Percentiles rank a stretch among this genome's conserved stretches.
phyloP scores from a whole-genome alignment of 1,139 yeast species.

The Yamadazyma sp. region DNA sequence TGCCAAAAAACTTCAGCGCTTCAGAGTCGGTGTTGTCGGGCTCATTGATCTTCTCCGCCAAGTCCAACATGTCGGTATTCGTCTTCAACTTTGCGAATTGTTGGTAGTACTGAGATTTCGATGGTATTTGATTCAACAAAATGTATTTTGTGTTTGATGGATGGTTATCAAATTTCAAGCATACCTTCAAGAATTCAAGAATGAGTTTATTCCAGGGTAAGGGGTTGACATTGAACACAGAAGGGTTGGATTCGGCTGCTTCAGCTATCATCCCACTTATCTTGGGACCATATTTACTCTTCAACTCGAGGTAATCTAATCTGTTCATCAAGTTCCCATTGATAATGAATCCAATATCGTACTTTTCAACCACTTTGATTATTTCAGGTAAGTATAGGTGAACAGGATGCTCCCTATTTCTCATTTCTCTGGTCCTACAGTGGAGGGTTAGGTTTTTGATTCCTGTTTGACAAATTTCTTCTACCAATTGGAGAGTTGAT shows the following conservation, averaged over 20 bases:
- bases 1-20: constrained; percentile 21
- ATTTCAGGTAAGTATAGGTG: constrained; percentile 65
- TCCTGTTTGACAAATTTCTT: constrained; percentile 73
- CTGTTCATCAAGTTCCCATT: constrained; percentile 74
- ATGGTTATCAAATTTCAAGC: constrained; percentile 58
- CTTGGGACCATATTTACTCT: constrained; percentile 46
- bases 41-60: constrained; percentile 28
- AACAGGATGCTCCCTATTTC: constrained; percentile 81
- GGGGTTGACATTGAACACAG: constrained; percentile 59
- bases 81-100: constrained; percentile 57
- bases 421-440: constrained; percentile 86
- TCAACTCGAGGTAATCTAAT: constrained; percentile 55
- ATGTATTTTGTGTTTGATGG: constrained; percentile 78
- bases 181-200: constrained; percentile 55
- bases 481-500: constrained; percentile 63
- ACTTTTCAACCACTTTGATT: constrained; percentile 58
- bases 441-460: constrained; percentile 83
- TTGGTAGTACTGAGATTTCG: constrained; percentile 65
- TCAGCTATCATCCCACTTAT: constrained; percentile 94
- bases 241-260: constrained; percentile 82
- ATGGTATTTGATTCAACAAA: constrained; percentile 75
- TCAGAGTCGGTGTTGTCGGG: constrained; percentile 18
- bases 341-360: constrained; percentile 69
- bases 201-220: constrained; percentile 54
- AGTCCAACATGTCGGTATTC: constrained; percentile 46